Conservation (phyloP, 176 grass and related monocot species). For the Juncus inflexus region DNA sequence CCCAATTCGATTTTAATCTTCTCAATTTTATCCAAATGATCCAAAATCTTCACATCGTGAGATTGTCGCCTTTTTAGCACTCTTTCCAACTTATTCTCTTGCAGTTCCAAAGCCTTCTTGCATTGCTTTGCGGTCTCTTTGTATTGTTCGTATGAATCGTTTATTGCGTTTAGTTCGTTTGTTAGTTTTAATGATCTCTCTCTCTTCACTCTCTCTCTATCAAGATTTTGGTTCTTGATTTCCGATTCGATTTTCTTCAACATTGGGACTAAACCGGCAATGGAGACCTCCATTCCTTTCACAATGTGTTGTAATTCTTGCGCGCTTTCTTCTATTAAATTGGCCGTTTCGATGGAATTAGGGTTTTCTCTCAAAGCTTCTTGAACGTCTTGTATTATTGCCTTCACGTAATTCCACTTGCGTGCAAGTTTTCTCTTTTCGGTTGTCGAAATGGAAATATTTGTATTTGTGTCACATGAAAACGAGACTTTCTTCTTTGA, state of each 20-base stretch:
- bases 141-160: constrained; percentile 18
- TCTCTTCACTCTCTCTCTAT: constrained; percentile 26
- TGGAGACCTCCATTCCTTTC: constrained; percentile 25
- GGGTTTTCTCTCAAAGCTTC: constrained; percentile 30
- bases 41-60: constrained; percentile 31
- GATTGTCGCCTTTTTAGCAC: constrained; percentile 21
- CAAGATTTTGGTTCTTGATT: constrained; percentile 32
- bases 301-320: constrained; percentile 24
- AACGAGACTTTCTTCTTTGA: constrained; percentile 18
- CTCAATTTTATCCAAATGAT: constrained; percentile 30
- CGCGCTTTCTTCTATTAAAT: constrained; percentile 23
- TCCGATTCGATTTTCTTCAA: constrained; percentile 26
- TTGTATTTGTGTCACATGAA: constrained; percentile 7
- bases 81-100: constrained; percentile 29
- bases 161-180: constrained; percentile 16
- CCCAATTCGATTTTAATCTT: constrained; percentile 28
- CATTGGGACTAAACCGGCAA: constrained; percentile 16
- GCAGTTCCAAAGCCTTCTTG: constrained; percentile 28
- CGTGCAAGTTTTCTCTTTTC: constrained; percentile 28
- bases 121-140: constrained; percentile 22
- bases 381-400: constrained; percentile 25
- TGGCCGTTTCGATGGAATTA: constrained; percentile 18
- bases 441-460: constrained; percentile 13
- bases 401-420: constrained; percentile 34
- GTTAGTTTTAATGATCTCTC: constrained; percentile 20